Percentiles rank a stretch among this genome's conserved stretches.
Conservation (phyloP, 345 rosid species). For the Syzygium aqueum region DNA sequence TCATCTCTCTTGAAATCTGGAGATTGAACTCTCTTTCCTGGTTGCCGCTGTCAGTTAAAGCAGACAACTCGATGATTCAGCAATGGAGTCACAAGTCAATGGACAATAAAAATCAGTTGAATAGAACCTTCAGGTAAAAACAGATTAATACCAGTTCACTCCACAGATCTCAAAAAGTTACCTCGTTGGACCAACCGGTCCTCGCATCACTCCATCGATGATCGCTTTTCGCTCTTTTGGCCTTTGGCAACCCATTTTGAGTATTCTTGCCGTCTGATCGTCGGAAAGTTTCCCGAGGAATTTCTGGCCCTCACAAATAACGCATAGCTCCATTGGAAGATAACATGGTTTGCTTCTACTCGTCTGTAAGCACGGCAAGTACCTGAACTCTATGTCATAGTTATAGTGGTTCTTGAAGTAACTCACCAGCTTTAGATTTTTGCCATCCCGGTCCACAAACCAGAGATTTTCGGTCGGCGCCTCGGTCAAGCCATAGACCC, state of each 20-base stretch:
- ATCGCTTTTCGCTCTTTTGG: conserved; percentile 80
- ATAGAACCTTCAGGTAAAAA: not conserved
- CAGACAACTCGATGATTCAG: not conserved
- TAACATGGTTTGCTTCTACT: conserved; percentile 92
- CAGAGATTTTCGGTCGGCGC: conserved; percentile 63
- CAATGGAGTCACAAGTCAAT: not conserved
- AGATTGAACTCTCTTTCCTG: conserved; percentile 70
- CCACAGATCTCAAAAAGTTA: conserved; percentile 11
- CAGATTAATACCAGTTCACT: not conserved
- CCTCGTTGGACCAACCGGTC: conserved; percentile 90
- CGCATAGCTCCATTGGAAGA: conserved; percentile 95
- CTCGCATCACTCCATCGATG: conserved; percentile 69
- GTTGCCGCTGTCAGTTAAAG: conserved; percentile 47
- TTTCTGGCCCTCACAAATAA: conserved; percentile 96
- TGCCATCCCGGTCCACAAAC: conserved; percentile 81
- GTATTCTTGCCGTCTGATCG: conserved; percentile 88
- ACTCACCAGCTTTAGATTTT: conserved; percentile 51
- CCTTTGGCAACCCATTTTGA: conserved; percentile 87
- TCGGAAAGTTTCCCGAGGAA: conserved; percentile 96
- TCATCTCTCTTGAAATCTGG: conserved; percentile 73
- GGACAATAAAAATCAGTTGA: not conserved
- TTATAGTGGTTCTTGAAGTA: conserved; percentile 87
- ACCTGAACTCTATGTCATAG: conserved; percentile 64
- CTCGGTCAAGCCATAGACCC: conserved; percentile 77
- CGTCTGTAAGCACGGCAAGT: conserved; percentile 86